A percentile compares a stretch with the other conserved stretches of the same genome.
Conservation (phyloP, 257 asterid species). For the Vinca minor region DNA sequence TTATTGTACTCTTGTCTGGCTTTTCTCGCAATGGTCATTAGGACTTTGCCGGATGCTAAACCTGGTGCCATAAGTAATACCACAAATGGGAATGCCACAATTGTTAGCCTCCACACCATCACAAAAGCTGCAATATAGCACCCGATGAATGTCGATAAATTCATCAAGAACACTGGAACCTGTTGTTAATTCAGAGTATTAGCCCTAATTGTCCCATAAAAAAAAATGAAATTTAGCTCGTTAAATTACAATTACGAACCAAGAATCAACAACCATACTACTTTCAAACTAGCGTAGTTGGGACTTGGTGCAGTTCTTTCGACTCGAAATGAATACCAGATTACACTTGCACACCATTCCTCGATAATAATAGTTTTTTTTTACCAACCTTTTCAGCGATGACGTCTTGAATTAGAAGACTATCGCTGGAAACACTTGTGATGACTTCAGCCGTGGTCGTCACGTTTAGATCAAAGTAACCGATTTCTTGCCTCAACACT, state of each 20-base stretch:
- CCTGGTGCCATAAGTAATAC: slow-evolving; percentile 71
- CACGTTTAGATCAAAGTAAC: slow-evolving; percentile 77
- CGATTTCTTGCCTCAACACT: slow-evolving; percentile 87
- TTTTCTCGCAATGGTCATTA: slow-evolving; percentile 55
- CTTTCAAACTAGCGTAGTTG: no score
- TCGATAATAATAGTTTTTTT: no score
- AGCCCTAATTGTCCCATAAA: not conserved
- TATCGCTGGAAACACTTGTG: slow-evolving; percentile 69
- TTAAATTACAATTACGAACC: not conserved
- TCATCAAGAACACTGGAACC: slow-evolving; percentile 77
- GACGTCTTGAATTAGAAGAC: slow-evolving; percentile 70
- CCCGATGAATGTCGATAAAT: slow-evolving; percentile 55
- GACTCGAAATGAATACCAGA: no score
- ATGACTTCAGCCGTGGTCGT: slow-evolving; percentile 86
- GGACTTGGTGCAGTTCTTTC: no score
- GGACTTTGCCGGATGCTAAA: slow-evolving; percentile 62
- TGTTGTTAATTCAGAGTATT: slow-evolving; percentile 14
- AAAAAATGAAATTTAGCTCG: not conserved
- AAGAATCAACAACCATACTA: no score
- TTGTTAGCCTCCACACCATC: slow-evolving; percentile 65
- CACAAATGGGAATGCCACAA: slow-evolving; percentile 66
- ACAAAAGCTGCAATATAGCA: slow-evolving; percentile 54
- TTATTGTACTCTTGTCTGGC: slow-evolving; percentile 58
- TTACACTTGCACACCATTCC: no score
- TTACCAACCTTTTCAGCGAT: slow-evolving; percentile 79